A percentile compares a stretch with the other conserved stretches of the same genome.
phyloP scores from a whole-genome alignment of 129 eudicot genomes.

The Artemisia annua region DNA sequence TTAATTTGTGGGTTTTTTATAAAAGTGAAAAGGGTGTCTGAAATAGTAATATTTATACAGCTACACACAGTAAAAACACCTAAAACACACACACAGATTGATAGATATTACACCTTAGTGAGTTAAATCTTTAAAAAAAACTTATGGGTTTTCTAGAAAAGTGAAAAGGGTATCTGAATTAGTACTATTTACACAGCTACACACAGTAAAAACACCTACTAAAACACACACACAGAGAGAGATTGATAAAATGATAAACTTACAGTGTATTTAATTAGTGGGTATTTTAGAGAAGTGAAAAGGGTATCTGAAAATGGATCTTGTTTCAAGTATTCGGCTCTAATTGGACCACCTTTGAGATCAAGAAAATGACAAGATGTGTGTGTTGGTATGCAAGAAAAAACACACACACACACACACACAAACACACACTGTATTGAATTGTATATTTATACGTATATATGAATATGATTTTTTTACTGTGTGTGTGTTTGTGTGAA shows the following conservation, averaged over 20 bases:
- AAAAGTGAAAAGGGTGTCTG: too few species aligned
- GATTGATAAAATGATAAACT: conserved; percentile 17
- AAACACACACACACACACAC: background rate
- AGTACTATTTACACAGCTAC: too few species aligned
- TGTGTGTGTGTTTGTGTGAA: background rate
- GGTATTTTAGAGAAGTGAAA: background rate
- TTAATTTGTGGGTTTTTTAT: too few species aligned
- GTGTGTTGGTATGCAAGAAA: conserved; percentile 29
- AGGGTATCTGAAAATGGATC: conserved; percentile 12
- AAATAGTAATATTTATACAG: too few species aligned
- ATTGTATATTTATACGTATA: background rate
- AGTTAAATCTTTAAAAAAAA: too few species aligned
- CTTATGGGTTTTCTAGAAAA: too few species aligned
- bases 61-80: too few species aligned
- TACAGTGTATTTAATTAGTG: too few species aligned
- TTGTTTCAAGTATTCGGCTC: conserved; percentile 31
- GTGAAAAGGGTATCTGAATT: too few species aligned
- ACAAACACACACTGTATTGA: background rate
- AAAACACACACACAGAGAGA: conserved; percentile 12
- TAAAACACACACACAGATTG: too few species aligned
- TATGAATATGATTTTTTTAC: conserved; percentile 3
- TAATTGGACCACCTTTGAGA: conserved; percentile 47
- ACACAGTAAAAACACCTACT: conserved; percentile 7
- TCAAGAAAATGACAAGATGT: conserved; percentile 47
- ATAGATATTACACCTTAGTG: too few species aligned